Percentiles rank a stretch among this genome's conserved stretches.
These are phyloP conservation scores for Letharia lupina DNA, from an alignment of 495 filamentous ascomycete genomes.

Conservation along the genomic window DNA sequence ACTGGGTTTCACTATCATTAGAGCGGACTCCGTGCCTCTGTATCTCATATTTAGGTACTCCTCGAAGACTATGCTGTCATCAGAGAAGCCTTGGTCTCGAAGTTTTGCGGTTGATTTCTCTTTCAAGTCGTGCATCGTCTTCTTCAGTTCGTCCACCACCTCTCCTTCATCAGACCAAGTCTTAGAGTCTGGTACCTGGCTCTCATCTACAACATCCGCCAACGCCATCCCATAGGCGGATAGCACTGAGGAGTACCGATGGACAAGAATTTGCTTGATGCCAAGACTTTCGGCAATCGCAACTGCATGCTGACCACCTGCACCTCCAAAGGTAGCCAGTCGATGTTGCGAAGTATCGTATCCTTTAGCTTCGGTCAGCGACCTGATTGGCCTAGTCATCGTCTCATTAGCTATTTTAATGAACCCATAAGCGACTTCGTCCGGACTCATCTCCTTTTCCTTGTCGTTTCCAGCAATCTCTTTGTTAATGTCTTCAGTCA, in stretches of 20 bases:
- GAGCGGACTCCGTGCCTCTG: conserved; percentile 74
- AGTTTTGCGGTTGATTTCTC: conserved; percentile 56
- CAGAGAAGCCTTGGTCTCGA: conserved; percentile 62
- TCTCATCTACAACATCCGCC: conserved; percentile 89
- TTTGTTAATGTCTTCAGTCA: conserved; percentile 70
- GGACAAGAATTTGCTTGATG: conserved; percentile 78
- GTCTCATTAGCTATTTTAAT: conserved; percentile 91
- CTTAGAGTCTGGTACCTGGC: conserved; percentile 82
- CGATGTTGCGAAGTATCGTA: conserved; percentile 86
- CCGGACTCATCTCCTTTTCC: conserved; percentile 66
- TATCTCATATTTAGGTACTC: conserved; percentile 89
- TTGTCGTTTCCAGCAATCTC: conserved; percentile 40
- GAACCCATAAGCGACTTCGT: conserved; percentile 88
- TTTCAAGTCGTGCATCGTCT: conserved; percentile 42
- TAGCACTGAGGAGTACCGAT: conserved; percentile 87
- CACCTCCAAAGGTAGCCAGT: conserved; percentile 87
- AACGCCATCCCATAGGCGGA: conserved; percentile 96
- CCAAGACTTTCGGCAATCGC: conserved; percentile 89
- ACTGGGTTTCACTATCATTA: conserved; percentile 66
- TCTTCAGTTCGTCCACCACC: conserved; percentile 43
- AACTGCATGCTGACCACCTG: conserved; percentile 91
- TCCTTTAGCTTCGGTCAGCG: conserved; percentile 86
- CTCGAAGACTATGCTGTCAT: conserved; percentile 66
- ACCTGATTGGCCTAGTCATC: conserved; percentile 89
- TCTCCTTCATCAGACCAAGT: conserved; percentile 56